phyloP scores from a whole-genome alignment of 176 grass and related monocot genomes.

The Pharus latifolius region DNA sequence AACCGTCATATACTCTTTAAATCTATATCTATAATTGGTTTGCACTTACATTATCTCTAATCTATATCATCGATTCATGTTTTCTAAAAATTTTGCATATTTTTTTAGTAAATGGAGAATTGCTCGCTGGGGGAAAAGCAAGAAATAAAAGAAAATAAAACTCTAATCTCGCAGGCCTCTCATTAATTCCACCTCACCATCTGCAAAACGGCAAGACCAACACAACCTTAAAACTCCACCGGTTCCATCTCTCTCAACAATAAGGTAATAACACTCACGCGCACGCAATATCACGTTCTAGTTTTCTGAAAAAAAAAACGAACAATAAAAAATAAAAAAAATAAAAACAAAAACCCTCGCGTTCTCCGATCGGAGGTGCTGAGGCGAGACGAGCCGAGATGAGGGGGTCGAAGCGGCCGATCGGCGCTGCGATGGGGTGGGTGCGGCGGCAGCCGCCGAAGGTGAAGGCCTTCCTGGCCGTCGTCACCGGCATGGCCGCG shows the following conservation, averaged over 20 bases:
- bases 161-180: background rate
- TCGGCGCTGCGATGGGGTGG: constrained; percentile 57
- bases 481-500: constrained; percentile 88
- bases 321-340: background rate
- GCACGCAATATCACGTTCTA: background rate
- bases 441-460: constrained; percentile 85
- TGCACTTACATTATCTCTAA: too few relatives aligned
- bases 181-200: background rate
- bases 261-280: background rate
- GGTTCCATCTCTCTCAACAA: background rate
- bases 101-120: too few relatives aligned
- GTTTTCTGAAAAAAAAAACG: background rate
- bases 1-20: too few relatives aligned
- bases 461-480: constrained; percentile 96
- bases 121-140: too few relatives aligned
- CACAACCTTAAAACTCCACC: background rate
- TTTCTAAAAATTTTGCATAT: too few relatives aligned
- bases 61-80: too few relatives aligned
- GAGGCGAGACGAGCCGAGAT: constrained; percentile 19
- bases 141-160: background rate
- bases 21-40: too few relatives aligned
- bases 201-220: background rate
- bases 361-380: constrained; percentile 31
- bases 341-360: background rate
- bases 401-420: constrained; percentile 55